Evolutionary conservation across 2,329 filamentous ascomycete genomes (phyloP), one percentile per base, ranked within the genome.

Genomic region (Nemania diffusa): DNA sequence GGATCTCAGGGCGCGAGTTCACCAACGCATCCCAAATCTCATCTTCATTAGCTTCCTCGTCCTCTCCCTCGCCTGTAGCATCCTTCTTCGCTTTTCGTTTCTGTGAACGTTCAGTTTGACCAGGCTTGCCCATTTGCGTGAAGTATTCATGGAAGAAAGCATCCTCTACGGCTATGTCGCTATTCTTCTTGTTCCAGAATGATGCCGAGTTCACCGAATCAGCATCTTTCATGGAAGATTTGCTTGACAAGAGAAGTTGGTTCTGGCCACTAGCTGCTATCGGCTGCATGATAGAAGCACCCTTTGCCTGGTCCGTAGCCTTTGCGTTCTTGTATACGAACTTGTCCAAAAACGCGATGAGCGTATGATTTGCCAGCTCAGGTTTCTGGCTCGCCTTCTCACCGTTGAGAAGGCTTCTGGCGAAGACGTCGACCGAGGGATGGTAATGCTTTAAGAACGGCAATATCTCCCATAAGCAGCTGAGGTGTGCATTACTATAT

Each of bases 71-170:
- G 8, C 69, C 69, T 2, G 20, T 48, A 22, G 51, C 57, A 3
- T 71, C 63, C 64, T 71, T 81, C 81, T 66, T 62, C 79, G 78
- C 56, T 77, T 74, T 65, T 76, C 29, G 64, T 64, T 85, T 85
- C 74, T 84, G 85, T 72, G 84, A 81, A 70, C 84, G 85, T 56
- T 84, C 87, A 11, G 83, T 81, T 77, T 91, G 87, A 64, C 78
- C 78, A 57, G 85, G 82, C 79, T 90, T 93, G 69, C 89, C 89
- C 62, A 92, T 81, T 69, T 90, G 88, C 67, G 88, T 90, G 81
- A 99, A 99, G 87, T 99, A 99, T 72, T 93, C 90, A 80, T 99
- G 96, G 88, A 99, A 99, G 88, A 99, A 99, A 44, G 94, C 92
- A 77, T 99, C 96, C 72, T 99, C 94, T 0, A 90, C 93, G 2